Evolutionary conservation across 2,329 filamentous ascomycete species (phyloP).

Genomic region (Rhytidhysteron rufulum): DNA sequence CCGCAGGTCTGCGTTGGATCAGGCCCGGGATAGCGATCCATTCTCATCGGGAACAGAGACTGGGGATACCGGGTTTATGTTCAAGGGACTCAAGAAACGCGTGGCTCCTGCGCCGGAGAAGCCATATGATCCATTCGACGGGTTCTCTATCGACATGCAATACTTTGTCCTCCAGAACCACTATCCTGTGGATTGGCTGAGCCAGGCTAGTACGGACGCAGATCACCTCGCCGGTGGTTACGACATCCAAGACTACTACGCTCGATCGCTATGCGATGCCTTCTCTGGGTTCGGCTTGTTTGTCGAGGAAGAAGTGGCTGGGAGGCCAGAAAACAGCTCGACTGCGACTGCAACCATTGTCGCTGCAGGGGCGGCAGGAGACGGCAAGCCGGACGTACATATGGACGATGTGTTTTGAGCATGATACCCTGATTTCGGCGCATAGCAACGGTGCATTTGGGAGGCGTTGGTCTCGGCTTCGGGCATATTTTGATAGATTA

Average conservation of each 20-base stretch:
- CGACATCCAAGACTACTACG: constrained; percentile 75
- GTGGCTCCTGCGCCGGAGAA: constrained; percentile 61
- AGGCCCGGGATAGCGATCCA: constrained; percentile 11
- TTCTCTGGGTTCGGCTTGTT: constrained; percentile 88
- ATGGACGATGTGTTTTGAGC: constrained; percentile 42
- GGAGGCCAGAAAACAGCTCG: constrained; percentile 33
- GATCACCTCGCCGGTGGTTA: constrained; percentile 76
- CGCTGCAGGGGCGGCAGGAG: constrained; percentile 52
- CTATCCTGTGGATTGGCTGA: constrained; percentile 74
- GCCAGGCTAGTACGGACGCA: constrained; percentile 61
- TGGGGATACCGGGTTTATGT: constrained; percentile 47
- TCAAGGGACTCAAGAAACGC: constrained; percentile 73
- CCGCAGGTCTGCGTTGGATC: constrained; percentile 48
- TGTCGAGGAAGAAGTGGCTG: constrained; percentile 66
- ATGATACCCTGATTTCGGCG: constrained; percentile 28
- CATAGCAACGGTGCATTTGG: constrained; percentile 1
- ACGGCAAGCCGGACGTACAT: constrained; percentile 52
- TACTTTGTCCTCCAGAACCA: constrained; percentile 66
- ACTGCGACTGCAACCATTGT: constrained; percentile 31
- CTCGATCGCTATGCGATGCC: constrained; percentile 77
- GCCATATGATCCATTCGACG: constrained; percentile 86
- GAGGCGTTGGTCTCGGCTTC: background rate
- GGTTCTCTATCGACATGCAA: constrained; percentile 59
- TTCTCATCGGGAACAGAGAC: constrained; percentile 21
- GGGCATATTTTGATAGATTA: too few species aligned